Percentiles rank a stretch among this genome's conserved stretches.
phyloP scores from a whole-genome alignment of 495 filamentous ascomycete genomes.

The Xylaria curta region DNA sequence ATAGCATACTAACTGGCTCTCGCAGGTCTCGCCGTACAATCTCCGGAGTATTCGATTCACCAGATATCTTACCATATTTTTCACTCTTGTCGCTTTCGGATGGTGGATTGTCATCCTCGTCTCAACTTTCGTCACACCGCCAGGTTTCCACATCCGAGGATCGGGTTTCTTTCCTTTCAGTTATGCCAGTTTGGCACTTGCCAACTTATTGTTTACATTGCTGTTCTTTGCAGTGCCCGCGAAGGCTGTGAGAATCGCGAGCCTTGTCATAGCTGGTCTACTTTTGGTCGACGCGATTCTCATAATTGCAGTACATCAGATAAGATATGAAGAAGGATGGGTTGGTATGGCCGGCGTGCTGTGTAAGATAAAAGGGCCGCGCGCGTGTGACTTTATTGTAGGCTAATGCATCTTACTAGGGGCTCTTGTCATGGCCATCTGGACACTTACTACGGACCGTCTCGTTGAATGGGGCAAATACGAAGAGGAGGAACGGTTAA shows the following conservation, averaged over 20 bases:
- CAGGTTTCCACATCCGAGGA: constrained; percentile 81
- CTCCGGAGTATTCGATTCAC: constrained; percentile 85
- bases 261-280: constrained; percentile 69
- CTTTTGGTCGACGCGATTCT: constrained; percentile 80
- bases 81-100: constrained; percentile 74
- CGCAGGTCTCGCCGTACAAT: constrained; percentile 93
- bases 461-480: constrained; percentile 87
- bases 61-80: constrained; percentile 73
- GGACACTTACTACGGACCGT: constrained; percentile 54
- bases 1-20: constrained; percentile 24
- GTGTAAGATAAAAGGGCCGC: constrained; percentile 60
- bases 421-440: constrained; percentile 54
- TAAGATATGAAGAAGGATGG: constrained; percentile 86
- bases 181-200: constrained; percentile 74
- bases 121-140: constrained; percentile 85
- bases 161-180: constrained; percentile 89
- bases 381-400: constrained; percentile 53
- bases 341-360: constrained; percentile 83
- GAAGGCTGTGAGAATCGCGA: constrained; percentile 72
- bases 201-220: constrained; percentile 76
- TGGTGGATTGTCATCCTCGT: constrained; percentile 93
- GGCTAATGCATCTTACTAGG: constrained; percentile 61
- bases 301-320: constrained; percentile 71
- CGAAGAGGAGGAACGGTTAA: constrained; percentile 91
- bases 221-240: constrained; percentile 88